phyloP scores from a whole-genome alignment of 768 basidiomycete species.

The Termitomyces sp. region DNA sequence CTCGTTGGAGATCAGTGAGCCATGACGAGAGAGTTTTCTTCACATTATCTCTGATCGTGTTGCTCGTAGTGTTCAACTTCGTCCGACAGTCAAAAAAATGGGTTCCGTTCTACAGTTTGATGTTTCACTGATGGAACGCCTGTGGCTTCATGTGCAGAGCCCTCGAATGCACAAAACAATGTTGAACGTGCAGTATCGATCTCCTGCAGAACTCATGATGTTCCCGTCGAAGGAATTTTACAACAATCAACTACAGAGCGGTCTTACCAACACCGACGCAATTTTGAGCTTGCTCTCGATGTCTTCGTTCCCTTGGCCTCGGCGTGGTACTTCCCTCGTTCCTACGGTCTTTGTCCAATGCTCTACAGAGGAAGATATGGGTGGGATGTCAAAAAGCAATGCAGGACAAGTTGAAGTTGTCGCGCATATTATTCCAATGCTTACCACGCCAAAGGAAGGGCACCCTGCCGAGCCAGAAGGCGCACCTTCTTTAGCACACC shows the following conservation, averaged over 20 bases:
- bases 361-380: constrained; percentile 53
- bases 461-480: constrained; percentile 14
- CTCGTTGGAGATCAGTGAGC: constrained; percentile 71
- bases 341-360: constrained; percentile 63
- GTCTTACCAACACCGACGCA: constrained; percentile 33
- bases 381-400: constrained; percentile 60
- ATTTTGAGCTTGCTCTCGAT: constrained; percentile 33
- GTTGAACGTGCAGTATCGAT: constrained; percentile 70
- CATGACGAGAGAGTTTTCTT: neutral
- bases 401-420: constrained; percentile 54
- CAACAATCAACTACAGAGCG: constrained; percentile 47
- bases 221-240: constrained; percentile 69
- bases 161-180: constrained; percentile 51
- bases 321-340: constrained; percentile 26
- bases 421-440: constrained; percentile 40
- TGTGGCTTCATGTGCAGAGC: constrained; percentile 40
- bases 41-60: neutral
- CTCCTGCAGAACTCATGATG: constrained; percentile 50
- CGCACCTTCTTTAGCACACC: constrained; percentile 4
- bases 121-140: constrained; percentile 57
- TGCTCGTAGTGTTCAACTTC: constrained; percentile 56
- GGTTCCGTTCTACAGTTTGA: constrained; percentile 55
- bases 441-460: constrained; percentile 27
- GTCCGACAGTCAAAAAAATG: constrained; percentile 62
- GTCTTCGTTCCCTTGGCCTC: constrained; percentile 60